Base-by-base conservation (phyloP, 768 basidiomycete genomes). In the Russula compacta region DNA sequence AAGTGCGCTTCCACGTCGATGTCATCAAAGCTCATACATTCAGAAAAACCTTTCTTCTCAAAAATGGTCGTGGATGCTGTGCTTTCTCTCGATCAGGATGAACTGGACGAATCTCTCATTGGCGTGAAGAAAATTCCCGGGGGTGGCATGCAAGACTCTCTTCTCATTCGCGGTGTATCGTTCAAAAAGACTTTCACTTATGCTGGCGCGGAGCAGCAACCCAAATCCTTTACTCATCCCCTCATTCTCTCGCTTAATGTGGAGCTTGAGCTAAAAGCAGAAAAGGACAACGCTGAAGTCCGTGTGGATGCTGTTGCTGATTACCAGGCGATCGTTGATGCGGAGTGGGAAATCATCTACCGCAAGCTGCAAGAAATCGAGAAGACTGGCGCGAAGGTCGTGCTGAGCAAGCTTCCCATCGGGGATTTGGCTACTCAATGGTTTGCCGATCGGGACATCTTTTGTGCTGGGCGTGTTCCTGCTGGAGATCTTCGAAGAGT, bases 141-240 rank as follows among this genome's bases (percentile, higher is more conserved):
- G 54, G 97, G 97, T 49, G 97, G 91, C 61, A 89, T 97, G 86
- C 93, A 98, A 74, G 97, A 98, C 72, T 95, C 94, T 2, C 80
- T 88, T 14, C 79, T 98, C 47, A 80, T 99, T 70, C 76, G 78
- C 59, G 95, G 97, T 42, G 97, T 99, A 51, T 85, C 97, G 0
- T 99, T 98, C 85, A 98, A 98, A 74, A 99, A 99, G 78, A 99
- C 97, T 0, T 99, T 99, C 75, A 95, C 94, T 2, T 99, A 99
- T 67, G 97, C 97, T 21, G 97, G 97, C 50, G 97, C 97, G 19
- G 97, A 99, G 71, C 97, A 99, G 74, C 95, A 98, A 71, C 97
- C 95, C 46, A 98, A 98, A 76, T 80, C 82, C 38, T 97, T 98
- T 80, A 76, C 76, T 64, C 71, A 95, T 69, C 93, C 95, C 48